Evolutionary conservation across 331 rosid genomes (phyloP).

Genomic region (Phaseolus coccineus): DNA sequence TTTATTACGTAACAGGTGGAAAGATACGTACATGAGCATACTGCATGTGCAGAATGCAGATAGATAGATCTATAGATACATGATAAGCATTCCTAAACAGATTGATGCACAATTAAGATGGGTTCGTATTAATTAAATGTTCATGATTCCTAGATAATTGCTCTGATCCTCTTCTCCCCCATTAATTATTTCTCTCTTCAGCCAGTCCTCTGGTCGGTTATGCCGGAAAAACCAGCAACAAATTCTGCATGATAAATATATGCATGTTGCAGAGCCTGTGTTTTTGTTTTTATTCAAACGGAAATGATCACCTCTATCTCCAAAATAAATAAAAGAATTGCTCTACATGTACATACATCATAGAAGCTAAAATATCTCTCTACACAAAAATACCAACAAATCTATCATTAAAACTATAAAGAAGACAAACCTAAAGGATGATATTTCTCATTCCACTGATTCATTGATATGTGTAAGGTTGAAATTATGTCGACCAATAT

Average conservation of each 20-base stretch:
- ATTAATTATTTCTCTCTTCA: slow-evolving; percentile 18
- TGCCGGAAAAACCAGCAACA: slow-evolving; percentile 41
- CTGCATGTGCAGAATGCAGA: neutral
- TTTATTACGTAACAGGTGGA: neutral
- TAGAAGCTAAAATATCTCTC: too few species aligned
- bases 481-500: too few species aligned
- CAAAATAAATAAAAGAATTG: neutral
- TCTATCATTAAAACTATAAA: too few species aligned
- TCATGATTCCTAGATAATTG: slow-evolving; percentile 3
- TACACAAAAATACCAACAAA: too few species aligned
- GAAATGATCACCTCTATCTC: neutral
- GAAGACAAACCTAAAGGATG: too few species aligned
- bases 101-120: neutral
- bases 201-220: neutral
- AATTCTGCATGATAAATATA: slow-evolving; percentile 2
- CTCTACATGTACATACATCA: neutral
- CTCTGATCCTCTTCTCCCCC: neutral
- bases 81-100: neutral
- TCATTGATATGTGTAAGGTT: too few species aligned
- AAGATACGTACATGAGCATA: too few species aligned
- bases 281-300: neutral
- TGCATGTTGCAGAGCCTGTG: neutral
- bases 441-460: too few species aligned
- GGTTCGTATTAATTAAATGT: neutral
- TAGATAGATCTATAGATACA: too few species aligned